Conservation (phyloP, 345 rosid species). For the Eucalyptus sp. region DNA sequence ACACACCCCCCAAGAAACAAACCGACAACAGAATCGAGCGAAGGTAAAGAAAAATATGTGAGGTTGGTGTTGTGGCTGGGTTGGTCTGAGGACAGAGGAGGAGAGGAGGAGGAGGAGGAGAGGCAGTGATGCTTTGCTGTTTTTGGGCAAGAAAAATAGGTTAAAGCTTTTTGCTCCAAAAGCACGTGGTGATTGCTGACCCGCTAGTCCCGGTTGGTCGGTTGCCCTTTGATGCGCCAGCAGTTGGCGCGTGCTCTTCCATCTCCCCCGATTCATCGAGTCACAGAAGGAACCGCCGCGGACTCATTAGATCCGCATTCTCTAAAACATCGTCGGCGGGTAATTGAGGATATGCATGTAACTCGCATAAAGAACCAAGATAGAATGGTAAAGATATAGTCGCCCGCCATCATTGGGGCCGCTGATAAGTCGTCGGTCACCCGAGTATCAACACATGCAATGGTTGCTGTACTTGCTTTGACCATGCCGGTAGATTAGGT, state of each 20-base stretch:
- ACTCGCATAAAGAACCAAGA: neutral
- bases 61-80: neutral
- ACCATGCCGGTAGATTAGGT: neutral
- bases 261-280: neutral
- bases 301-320: neutral
- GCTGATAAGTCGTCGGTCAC: neutral
- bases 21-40: neutral
- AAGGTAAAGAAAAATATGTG: neutral
- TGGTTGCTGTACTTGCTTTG: neutral
- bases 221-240: neutral
- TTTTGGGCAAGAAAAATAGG: neutral
- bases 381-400: neutral
- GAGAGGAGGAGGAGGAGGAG: neutral
- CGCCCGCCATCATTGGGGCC: neutral
- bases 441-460: neutral
- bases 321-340: neutral
- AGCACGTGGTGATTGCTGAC: neutral
- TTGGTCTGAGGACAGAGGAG: neutral
- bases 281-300: neutral
- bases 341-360: neutral
- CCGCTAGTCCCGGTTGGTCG: neutral
- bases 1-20: neutral
- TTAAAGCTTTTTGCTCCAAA: neutral
- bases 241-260: neutral
- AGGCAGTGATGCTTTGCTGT: neutral